A percentile compares a stretch with the other conserved stretches of the same genome.
Evolutionary conservation across 805 yeast genomes (phyloP).

Genomic region (Metschnikowia drakensbergensis): DNA sequence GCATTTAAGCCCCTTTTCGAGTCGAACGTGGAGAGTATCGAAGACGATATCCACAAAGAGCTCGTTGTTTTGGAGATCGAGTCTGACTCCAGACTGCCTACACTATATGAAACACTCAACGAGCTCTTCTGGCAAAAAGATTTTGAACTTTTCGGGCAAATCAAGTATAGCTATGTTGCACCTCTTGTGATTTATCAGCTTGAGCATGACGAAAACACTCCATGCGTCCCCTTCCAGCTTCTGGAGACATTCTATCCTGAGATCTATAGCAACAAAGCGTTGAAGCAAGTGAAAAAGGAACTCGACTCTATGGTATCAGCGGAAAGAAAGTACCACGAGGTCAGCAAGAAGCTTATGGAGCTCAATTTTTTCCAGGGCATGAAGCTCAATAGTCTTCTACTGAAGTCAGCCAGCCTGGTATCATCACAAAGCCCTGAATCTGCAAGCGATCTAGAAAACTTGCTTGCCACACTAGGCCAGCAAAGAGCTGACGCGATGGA

Average conservation of each 20-base stretch:
- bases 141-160: constrained; percentile 25
- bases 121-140: constrained; percentile 37
- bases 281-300: constrained; percentile 18
- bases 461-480: constrained; percentile 20
- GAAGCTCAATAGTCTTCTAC: constrained; percentile 26
- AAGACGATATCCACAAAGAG: constrained; percentile 23
- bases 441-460: constrained; percentile 17
- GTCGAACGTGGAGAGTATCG: constrained; percentile 27
- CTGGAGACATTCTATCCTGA: constrained; percentile 35
- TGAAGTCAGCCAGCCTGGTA: constrained; percentile 21
- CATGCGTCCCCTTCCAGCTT: constrained; percentile 22
- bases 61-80: constrained; percentile 33
- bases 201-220: constrained; percentile 24
- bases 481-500: constrained; percentile 21
- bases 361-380: constrained; percentile 40
- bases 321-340: constrained; percentile 17
- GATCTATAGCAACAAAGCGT: constrained; percentile 25
- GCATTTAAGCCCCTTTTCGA: constrained; percentile 19
- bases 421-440: constrained; percentile 19
- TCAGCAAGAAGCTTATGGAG: constrained; percentile 28
- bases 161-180: constrained; percentile 27
- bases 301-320: constrained; percentile 19
- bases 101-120: constrained; percentile 32
- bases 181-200: constrained; percentile 31
- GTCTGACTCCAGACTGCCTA: constrained; percentile 22